These are phyloP conservation scores for Saururus chinensis DNA, from an alignment of 164 flowering plant species.

Conservation along the genomic window DNA sequence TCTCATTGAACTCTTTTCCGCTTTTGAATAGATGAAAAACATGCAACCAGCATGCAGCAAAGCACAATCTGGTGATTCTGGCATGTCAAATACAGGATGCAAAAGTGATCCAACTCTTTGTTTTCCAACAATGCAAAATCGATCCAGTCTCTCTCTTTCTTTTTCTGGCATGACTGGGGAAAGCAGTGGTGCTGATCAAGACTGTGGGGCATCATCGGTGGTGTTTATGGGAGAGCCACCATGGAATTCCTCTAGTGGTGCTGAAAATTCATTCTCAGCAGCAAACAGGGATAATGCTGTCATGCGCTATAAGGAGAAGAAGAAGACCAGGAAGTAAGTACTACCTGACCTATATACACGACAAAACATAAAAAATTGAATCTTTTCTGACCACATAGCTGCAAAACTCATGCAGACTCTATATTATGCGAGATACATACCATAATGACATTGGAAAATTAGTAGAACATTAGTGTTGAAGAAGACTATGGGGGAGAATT, in stretches of 20 bases:
- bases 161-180: slow-evolving; percentile 66
- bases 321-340: slow-evolving; percentile 67
- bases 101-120: slow-evolving; percentile 62
- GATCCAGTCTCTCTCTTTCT: slow-evolving; percentile 38
- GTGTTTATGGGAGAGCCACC: slow-evolving; percentile 66
- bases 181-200: slow-evolving; percentile 59
- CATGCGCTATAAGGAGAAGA: slow-evolving; percentile 81
- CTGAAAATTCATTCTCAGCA: slow-evolving; percentile 37
- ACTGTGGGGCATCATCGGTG: slow-evolving; percentile 68
- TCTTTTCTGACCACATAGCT: no score
- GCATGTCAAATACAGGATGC: slow-evolving; percentile 30
- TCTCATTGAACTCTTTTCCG: neutral
- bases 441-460: neutral
- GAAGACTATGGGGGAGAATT: no score
- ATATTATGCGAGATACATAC: no score
- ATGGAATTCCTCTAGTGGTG: slow-evolving; percentile 43
- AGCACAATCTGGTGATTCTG: slow-evolving; percentile 76
- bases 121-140: slow-evolving; percentile 35
- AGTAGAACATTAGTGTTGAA: no score
- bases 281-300: slow-evolving; percentile 63
- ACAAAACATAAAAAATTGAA: no score
- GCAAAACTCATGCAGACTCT: no score
- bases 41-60: slow-evolving; percentile 69
- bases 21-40: slow-evolving; percentile 24
- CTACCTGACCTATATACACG: neutral